Base-by-base conservation (phyloP, 352 stramenopile genomes). In the Globisporangium perplexum region DNA sequence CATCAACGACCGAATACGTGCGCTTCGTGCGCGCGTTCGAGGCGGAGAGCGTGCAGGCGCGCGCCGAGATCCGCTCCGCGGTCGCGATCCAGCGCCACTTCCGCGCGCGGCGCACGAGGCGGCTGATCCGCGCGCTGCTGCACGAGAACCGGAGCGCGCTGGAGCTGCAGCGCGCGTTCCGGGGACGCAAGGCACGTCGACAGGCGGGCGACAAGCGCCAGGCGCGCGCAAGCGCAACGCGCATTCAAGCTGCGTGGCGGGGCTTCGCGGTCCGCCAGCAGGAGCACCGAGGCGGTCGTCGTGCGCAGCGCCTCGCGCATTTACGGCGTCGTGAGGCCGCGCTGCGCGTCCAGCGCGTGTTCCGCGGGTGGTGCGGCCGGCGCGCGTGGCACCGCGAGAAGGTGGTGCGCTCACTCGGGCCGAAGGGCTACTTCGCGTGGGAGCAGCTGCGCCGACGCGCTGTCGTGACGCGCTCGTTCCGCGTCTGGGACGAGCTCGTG, bases 401-500 rank as follows among this genome's bases (percentile, higher is more conserved):
- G 48, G 71, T 86, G 0, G 60, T 88, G 3, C 56, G 71, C 14
- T 69, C 61, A 33, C 63, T 75, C 28, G 80, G 77, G 12, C 77
- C 77, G 5, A 65, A 53, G 15, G 68, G 62, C 28, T 89, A 86
- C 43, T 84, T 86, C 55, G 74, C 71, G 17, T 91, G 80, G 79
- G 72, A 88, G 11, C 50, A 75, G 50, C 55, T 71, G 2, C 54
- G 72, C 8, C 48, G 54, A 6, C 62, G 68, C 17, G 68, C 77
- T 4, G 43, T 42, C 0, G 28, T 69, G n/a, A 30, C 66, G 22
- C 62, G 68, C 8, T 78, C 59, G 5, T 91, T 75, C 63, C 74
- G 84, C 42, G 74, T 89, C 6, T 95, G 83, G 83, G 71, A 92
- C 47, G 83, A 91, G 48, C 72, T 92, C 59, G 65, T 84, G 36